Conservation (phyloP, 2,329 filamentous ascomycete species). For the Fusarium goolgardi region DNA sequence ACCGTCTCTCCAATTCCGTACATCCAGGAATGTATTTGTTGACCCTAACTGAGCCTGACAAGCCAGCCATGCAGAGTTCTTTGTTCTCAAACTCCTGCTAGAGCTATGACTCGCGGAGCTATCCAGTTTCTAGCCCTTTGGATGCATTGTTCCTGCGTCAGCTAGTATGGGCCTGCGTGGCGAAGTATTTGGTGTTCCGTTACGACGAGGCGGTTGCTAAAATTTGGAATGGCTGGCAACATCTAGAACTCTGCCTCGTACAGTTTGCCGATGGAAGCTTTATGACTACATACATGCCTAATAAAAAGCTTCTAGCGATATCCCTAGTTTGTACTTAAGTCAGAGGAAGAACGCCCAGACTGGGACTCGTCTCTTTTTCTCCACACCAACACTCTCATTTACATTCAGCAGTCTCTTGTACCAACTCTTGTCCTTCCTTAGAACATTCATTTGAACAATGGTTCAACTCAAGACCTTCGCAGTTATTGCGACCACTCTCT, state of each 20-base stretch:
- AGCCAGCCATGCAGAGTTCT: background rate
- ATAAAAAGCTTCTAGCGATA: background rate
- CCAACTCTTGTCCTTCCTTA: slow-evolving; percentile 12
- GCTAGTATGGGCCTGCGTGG: slow-evolving; percentile 6
- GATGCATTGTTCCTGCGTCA: slow-evolving; percentile 19
- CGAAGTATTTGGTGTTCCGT: slow-evolving; percentile 15
- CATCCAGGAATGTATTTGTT: background rate
- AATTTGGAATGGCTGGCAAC: slow-evolving; percentile 1
- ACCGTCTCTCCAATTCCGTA: slow-evolving; percentile 7
- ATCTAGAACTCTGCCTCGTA: slow-evolving; percentile 22
- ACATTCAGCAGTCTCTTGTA: background rate
- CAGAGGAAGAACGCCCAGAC: background rate
- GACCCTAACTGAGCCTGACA: background rate
- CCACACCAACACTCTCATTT: slow-evolving; percentile 26
- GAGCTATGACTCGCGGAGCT: slow-evolving; percentile 1
- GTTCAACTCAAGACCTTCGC: slow-evolving; percentile 46
- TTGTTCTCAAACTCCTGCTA: slow-evolving; percentile 1
- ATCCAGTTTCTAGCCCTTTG: slow-evolving; percentile 8
- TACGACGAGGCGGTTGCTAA: slow-evolving; percentile 4
- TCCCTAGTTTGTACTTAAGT: slow-evolving; percentile 26
- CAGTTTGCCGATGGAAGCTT: slow-evolving; percentile 6
- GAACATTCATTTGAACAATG: slow-evolving; percentile 38
- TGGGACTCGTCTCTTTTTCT: background rate
- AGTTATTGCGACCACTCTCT: slow-evolving; percentile 42
- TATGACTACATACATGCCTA: background rate